Evolutionary conservation across 805 yeast genomes (phyloP).

Genomic region (Teunomyces pallodes): DNA sequence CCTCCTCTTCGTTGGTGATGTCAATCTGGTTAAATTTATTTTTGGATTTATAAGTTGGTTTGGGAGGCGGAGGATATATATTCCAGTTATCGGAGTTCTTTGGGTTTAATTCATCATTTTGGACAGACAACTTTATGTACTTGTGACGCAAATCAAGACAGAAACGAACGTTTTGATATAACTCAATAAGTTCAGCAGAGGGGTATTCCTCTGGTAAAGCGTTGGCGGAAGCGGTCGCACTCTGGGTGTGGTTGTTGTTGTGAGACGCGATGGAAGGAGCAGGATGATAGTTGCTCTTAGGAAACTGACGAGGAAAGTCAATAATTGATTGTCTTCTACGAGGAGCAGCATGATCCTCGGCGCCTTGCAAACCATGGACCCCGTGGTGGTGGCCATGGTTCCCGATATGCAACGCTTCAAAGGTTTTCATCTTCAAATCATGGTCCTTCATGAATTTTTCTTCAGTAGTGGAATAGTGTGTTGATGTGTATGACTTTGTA

Average conservation of each 20-base stretch:
- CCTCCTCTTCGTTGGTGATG: constrained; percentile 33
- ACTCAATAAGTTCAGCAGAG: constrained; percentile 62
- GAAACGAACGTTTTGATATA: constrained; percentile 57
- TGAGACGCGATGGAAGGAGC: constrained; percentile 17
- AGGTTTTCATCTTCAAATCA: constrained; percentile 63
- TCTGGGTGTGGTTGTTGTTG: constrained; percentile 15
- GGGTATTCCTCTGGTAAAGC: constrained; percentile 53
- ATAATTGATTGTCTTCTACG: constrained; percentile 37
- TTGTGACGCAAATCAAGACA: constrained; percentile 75
- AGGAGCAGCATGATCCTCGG: constrained; percentile 25
- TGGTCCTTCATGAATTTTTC: constrained; percentile 63
- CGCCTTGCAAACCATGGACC: constrained; percentile 5
- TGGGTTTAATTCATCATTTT: constrained; percentile 70
- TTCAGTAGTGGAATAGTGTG: constrained; percentile 65
- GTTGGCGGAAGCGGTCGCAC: constrained; percentile 8
- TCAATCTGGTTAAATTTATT: constrained; percentile 48
- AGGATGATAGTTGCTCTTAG: constrained; percentile 17
- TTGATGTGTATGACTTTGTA: constrained; percentile 35
- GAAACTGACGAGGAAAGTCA: constrained; percentile 32
- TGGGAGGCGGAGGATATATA: constrained; percentile 92
- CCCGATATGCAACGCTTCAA: constrained; percentile 42
- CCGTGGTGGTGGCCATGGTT: constrained; percentile 10
- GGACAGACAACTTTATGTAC: constrained; percentile 70
- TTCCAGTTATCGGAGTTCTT: constrained; percentile 72
- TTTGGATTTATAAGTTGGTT: constrained; percentile 72